These are phyloP conservation scores for Coniochaeta sp. DNA, from an alignment of 2,329 filamentous ascomycete genomes.

Conservation along the genomic window DNA sequence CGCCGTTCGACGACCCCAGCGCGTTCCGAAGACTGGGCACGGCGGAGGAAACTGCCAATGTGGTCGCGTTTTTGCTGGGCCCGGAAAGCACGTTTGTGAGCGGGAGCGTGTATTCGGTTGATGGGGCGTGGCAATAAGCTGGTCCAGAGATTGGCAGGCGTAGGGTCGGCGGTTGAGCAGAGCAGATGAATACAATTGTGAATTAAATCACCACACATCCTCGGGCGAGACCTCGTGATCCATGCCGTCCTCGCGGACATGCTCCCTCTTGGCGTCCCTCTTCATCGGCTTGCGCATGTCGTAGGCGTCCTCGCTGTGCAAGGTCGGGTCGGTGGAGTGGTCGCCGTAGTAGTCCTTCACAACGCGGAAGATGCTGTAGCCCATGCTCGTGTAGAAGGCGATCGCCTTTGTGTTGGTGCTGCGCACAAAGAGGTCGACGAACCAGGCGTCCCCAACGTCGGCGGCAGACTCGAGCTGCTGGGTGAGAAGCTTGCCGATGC, in stretches of 20 bases:
- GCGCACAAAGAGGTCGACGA: slow-evolving; percentile 90
- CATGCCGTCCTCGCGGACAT: slow-evolving; percentile 77
- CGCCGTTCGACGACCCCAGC: slow-evolving; percentile 33
- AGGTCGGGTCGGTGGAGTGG: slow-evolving; percentile 58
- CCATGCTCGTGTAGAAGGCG: slow-evolving; percentile 81
- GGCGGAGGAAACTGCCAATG: slow-evolving; percentile 37
- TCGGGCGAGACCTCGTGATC: slow-evolving; percentile 69
- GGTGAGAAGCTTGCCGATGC: slow-evolving; percentile 78
- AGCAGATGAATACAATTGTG: not conserved
- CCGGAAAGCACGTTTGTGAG: slow-evolving; percentile 39
- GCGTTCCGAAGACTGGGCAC: slow-evolving; percentile 37
- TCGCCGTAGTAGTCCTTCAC: slow-evolving; percentile 93
- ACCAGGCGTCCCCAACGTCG: slow-evolving; percentile 81
- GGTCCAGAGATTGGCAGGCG: not conserved
- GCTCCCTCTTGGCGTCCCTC: slow-evolving; percentile 68
- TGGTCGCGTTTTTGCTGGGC: slow-evolving; percentile 40
- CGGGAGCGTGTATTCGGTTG: slow-evolving; percentile 37
- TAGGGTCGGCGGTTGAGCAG: not conserved
- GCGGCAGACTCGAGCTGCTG: slow-evolving; percentile 75
- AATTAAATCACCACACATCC: slow-evolving; percentile 66
- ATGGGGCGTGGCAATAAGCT: slow-evolving; percentile 34
- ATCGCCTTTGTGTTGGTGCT: slow-evolving; percentile 85
- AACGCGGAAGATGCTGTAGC: slow-evolving; percentile 82
- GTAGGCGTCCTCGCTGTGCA: slow-evolving; percentile 75
- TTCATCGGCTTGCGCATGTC: slow-evolving; percentile 94